phyloP scores from a whole-genome alignment of 495 filamentous ascomycete genomes.

The Friedmanniomyces endolithicus region DNA sequence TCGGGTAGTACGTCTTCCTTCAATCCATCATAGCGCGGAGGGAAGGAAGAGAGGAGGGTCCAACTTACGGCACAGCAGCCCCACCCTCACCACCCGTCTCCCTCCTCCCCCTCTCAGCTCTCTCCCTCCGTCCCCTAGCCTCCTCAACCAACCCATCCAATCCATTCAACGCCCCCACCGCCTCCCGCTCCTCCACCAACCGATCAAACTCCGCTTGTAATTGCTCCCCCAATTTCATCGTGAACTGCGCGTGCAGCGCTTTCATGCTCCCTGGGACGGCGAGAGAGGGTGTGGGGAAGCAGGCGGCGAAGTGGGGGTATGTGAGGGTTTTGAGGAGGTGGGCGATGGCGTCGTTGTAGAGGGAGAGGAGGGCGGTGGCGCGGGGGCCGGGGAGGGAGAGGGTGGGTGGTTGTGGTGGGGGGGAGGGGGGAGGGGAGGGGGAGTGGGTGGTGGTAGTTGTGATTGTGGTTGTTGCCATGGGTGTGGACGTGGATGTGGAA shows the following conservation, averaged over 20 bases:
- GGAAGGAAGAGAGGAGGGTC: too few relatives aligned
- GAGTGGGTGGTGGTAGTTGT: too few relatives aligned
- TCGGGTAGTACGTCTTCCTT: too few relatives aligned
- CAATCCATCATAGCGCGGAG: too few relatives aligned
- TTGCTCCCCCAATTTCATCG: conserved; percentile 21
- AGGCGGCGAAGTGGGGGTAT: conserved; percentile 68
- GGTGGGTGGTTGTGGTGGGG: conserved; percentile 44
- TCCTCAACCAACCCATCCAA: conserved; percentile 73
- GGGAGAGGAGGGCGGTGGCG: conserved; percentile 54
- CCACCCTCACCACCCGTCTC: background rate
- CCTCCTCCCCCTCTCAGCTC: conserved; percentile 19
- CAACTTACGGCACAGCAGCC: background rate
- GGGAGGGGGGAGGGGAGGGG: conserved; percentile 17
- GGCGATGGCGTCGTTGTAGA: conserved; percentile 56
- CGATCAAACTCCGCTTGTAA: conserved; percentile 56
- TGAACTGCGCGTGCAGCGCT: conserved; percentile 25
- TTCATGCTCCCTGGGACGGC: conserved; percentile 45
- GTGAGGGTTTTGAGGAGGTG: conserved; percentile 61
- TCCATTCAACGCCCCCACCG: conserved; percentile 66
- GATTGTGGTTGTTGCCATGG: background rate
- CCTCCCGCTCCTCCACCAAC: conserved; percentile 57
- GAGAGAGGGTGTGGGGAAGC: conserved; percentile 73
- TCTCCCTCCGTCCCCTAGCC: conserved; percentile 42
- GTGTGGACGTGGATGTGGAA: background rate
- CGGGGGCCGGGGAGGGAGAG: conserved; percentile 59